These are phyloP conservation scores for Dryadomyces sulphureus DNA, from an alignment of 2,329 filamentous ascomycete genomes.

Conservation along the genomic window DNA sequence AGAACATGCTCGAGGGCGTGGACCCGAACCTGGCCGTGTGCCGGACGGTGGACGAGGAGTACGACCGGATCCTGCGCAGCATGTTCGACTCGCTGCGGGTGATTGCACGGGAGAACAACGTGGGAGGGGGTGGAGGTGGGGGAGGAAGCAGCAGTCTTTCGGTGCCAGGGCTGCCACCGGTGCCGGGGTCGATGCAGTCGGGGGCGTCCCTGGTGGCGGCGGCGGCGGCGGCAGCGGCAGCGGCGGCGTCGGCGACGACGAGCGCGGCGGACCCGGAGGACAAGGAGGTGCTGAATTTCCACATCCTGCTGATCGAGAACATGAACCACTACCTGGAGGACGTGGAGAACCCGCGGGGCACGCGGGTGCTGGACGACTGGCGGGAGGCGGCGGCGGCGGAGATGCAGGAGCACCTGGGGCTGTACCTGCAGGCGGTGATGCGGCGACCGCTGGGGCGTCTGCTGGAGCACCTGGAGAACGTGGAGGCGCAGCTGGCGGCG, in stretches of 20 bases:
- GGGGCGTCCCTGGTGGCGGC: slow-evolving; percentile 11
- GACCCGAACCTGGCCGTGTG: slow-evolving; percentile 49
- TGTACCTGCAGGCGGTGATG: slow-evolving; percentile 82
- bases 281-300: slow-evolving; percentile 93
- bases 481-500: slow-evolving; percentile 54
- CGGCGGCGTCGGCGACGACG: slow-evolving; percentile 23
- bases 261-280: slow-evolving; percentile 53
- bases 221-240: slow-evolving; percentile 16
- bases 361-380: slow-evolving; percentile 72
- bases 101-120: slow-evolving; percentile 57
- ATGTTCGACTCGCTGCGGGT: slow-evolving; percentile 98
- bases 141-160: slow-evolving; percentile 21
- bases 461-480: slow-evolving; percentile 80
- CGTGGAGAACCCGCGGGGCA: slow-evolving; percentile 55
- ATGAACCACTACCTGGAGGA: slow-evolving; percentile 97
- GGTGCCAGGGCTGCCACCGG: too few species aligned
- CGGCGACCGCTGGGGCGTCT: slow-evolving; percentile 79
- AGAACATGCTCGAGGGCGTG: slow-evolving; percentile 59
- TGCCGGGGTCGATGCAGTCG: too few species aligned
- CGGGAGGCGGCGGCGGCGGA: slow-evolving; percentile 62
- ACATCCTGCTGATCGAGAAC: slow-evolving; percentile 94
- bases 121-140: too few species aligned
- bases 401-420: slow-evolving; percentile 70
- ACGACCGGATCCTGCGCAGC: slow-evolving; percentile 74
- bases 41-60: slow-evolving; percentile 70